A percentile compares a stretch with the other conserved stretches of the same genome.
These are phyloP conservation scores for Anethum foeniculum DNA, from an alignment of 140 eudicot species.

Conservation along the genomic window DNA sequence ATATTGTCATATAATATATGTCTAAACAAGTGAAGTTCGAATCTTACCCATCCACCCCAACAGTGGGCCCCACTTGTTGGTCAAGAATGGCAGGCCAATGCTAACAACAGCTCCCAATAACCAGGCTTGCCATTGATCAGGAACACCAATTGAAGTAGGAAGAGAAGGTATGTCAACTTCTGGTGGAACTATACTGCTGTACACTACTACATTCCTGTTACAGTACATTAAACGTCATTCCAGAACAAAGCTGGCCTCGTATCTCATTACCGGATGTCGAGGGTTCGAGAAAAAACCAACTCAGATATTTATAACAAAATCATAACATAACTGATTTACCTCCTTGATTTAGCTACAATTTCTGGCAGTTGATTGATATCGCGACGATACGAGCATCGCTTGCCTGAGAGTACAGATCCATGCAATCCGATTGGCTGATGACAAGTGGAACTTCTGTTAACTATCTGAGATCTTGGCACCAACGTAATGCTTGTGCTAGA, in stretches of 20 bases:
- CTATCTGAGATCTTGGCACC: not conserved
- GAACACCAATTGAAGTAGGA: not conserved
- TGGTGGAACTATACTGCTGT: not conserved
- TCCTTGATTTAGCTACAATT: not conserved
- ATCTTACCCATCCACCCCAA: conserved; percentile 25
- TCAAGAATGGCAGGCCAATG: conserved; percentile 26
- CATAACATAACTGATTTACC: not conserved
- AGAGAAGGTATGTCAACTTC: not conserved
- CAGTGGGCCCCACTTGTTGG: conserved; percentile 38
- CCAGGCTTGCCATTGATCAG: conserved; percentile 32
- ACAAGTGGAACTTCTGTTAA: not conserved
- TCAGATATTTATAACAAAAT: not conserved
- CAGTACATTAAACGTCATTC: not conserved
- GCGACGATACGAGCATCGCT: not conserved
- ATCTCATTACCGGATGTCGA: no score
- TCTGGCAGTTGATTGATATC: not conserved
- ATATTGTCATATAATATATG: not conserved
- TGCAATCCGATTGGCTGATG: not conserved
- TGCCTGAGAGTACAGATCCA: not conserved
- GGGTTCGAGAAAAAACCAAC: not conserved
- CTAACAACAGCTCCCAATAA: conserved; percentile 28
- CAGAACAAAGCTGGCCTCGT: not conserved
- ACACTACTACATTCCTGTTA: not conserved
- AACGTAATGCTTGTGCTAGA: not conserved
- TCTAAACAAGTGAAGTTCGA: not conserved